These are phyloP conservation scores for Pythium aquatile DNA, from an alignment of 352 stramenopile genomes.

Conservation along the genomic window DNA sequence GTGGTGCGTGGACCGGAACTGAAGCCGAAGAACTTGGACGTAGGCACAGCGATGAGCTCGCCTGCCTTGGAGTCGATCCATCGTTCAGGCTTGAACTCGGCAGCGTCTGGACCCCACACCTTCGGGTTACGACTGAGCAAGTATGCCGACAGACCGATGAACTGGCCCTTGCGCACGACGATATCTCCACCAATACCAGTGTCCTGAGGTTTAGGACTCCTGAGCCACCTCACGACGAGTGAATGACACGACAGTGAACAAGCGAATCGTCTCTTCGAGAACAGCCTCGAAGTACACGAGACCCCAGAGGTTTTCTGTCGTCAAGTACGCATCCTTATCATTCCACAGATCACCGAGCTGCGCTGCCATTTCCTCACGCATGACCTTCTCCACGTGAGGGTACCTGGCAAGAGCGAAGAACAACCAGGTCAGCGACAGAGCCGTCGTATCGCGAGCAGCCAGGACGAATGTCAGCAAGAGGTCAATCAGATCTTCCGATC, in stretches of 20 bases:
- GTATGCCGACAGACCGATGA: slow-evolving; percentile 33
- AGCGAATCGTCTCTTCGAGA: slow-evolving; percentile 55
- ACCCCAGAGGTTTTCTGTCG: slow-evolving; percentile 41
- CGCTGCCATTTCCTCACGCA: slow-evolving; percentile 43
- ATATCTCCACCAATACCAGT: slow-evolving; percentile 39
- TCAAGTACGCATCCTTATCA: slow-evolving; percentile 27
- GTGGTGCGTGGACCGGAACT: slow-evolving; percentile 33
- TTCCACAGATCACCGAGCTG: slow-evolving; percentile 4
- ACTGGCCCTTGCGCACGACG: slow-evolving; percentile 25
- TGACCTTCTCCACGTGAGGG: slow-evolving; percentile 43
- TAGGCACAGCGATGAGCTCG: slow-evolving; percentile 12
- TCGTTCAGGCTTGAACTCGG: slow-evolving; percentile 55
- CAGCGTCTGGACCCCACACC: slow-evolving; percentile 50
- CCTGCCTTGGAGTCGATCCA: slow-evolving; percentile 32
- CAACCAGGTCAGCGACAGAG: slow-evolving; percentile 64
- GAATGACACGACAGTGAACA: slow-evolving; percentile 59
- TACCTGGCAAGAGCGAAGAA: slow-evolving; percentile 65
- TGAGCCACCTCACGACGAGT: slow-evolving; percentile 56
- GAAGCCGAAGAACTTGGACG: slow-evolving; percentile 38
- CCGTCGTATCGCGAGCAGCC: slow-evolving; percentile 77
- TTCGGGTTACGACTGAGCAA: slow-evolving; percentile 29
- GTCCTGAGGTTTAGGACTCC: slow-evolving; percentile 20
- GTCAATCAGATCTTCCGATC: slow-evolving; percentile 50
- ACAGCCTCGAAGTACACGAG: slow-evolving; percentile 60
- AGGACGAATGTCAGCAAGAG: slow-evolving; percentile 68